Evolutionary conservation across 2,329 filamentous ascomycete species (phyloP).

Genomic region (Microsporum audouinii): DNA sequence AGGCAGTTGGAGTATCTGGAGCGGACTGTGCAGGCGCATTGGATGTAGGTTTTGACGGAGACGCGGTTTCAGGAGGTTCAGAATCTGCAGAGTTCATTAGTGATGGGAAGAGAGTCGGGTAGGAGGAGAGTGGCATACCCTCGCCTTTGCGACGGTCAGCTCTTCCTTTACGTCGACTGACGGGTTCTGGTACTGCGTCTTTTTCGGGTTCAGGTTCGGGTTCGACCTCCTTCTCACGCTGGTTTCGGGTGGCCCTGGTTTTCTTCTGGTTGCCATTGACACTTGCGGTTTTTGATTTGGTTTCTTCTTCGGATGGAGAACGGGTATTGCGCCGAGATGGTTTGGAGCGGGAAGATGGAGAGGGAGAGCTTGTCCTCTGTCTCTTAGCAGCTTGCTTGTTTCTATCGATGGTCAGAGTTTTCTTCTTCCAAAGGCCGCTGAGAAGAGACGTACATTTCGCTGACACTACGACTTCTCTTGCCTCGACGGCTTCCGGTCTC

Average conservation of each 20-base stretch:
- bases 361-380: constrained; percentile 69
- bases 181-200: constrained; percentile 57
- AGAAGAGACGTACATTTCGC: constrained; percentile 66
- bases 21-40: constrained; percentile 33
- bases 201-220: constrained; percentile 59
- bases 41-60: constrained; percentile 36
- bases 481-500: constrained; percentile 50
- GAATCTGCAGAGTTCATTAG: constrained; percentile 40
- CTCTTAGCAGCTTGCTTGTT: constrained; percentile 63
- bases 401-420: constrained; percentile 34
- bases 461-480: constrained; percentile 81
- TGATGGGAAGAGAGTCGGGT: background rate
- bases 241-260: constrained; percentile 45
- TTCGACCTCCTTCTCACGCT: constrained; percentile 38
- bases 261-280: constrained; percentile 43
- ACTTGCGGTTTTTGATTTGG: constrained; percentile 28
- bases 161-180: constrained; percentile 68
- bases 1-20: constrained; percentile 31
- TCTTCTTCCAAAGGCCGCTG: background rate
- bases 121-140: constrained; percentile 41
- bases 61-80: constrained; percentile 56
- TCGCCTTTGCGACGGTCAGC: constrained; percentile 71
- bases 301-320: constrained; percentile 55
- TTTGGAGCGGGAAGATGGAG: constrained; percentile 47
- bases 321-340: constrained; percentile 36